Base-by-base conservation (phyloP, 1,284 basidiomycete genomes). In the Cerrena zonata region DNA sequence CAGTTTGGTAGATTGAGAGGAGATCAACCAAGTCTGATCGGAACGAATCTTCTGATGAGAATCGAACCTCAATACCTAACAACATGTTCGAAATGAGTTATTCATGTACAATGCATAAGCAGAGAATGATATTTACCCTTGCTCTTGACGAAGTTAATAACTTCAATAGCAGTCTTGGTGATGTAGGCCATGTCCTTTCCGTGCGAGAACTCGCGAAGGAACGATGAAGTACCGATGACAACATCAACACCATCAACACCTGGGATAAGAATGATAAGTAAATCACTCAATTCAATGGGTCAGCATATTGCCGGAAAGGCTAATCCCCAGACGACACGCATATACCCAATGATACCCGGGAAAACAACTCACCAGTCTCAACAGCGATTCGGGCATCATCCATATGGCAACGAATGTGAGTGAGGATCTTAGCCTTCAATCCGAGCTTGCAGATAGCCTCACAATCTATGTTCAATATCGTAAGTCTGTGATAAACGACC, bases 161-260 rank as follows among this genome's bases (percentile, higher is more conserved):
- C 96, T 73, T 98, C 95, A 65, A 98, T 94, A 55, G 95, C 89
- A 34, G 87, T 90, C 82, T 97, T 98, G 79, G 96, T 97, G 75
- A 99, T 99, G 77, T 98, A 99, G 49, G 93, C 79, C 92, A 99
- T 99, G 72, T 99, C 96, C 84, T 99, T 99, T 64, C 96, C 96
- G 72, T 99, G 96, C 41, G 95, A 98, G 80, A 95, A 98, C 73
- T 99, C 94, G 59, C 96, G 89, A 51, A 99, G 84, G 86, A 98
- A 99, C 51, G 94, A 97, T 40, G 94, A 97, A 2, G 96, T 99
- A 48, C 96, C 96, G 63, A 99, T 99, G 69, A 99, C 96, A 62
- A 99, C 94, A 69, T 99, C 96, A 60, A 99, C 96, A 69, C 96
- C 96, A 68, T 99, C 94, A 47, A 99, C 95, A 68, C 91, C 91